Evolutionary conservation across 768 basidiomycete species (phyloP), one percentile per base, ranked within the genome.

Genomic region (Mycena vitilis): DNA sequence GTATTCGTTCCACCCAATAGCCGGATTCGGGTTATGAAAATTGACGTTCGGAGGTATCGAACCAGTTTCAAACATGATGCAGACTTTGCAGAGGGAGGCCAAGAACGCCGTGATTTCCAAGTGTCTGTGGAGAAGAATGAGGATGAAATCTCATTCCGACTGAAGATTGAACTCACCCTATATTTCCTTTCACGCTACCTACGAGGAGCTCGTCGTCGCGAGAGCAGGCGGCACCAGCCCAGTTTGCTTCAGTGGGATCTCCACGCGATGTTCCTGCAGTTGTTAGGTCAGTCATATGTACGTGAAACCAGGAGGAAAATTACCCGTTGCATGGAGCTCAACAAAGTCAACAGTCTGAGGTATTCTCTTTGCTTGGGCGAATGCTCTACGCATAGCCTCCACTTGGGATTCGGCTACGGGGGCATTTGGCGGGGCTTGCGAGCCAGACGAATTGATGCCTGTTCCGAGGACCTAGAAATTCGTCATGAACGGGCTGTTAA

Each of bases 271-370:
- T 87, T 10, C 65, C 65, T 66, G 40, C 8, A 15, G 42, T 25
- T 57, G 30, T 25, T 38, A 18, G 20, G 36, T 54, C 36, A 54
- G 7, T 36, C 8, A 12, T 34, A 36, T 18, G 20, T 11, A 20
- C n/a, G 18, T 2, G 10, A 13, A 10, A 36, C 15, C 9, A 10
- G 20, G 8, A 36, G 12, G 20, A 38, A 42, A 20, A 15, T 5
- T 23, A 79, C 84, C 85, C 30, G 86, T 86, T 22, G 83, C 85
- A 66, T 88, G 87, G n/a, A 86, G 60, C 71, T 87, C 86, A 0
- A 87, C 78, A 67, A 78, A 87, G 60, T 84, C 85, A 4, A 83
- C 82, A 13, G 86, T 84, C 4, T 63, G 62, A 2, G 83, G 83
- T 23, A 60, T 64, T 34, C 76, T 73, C 2, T 76, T 71, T 4